These are phyloP conservation scores for Eucalyptus polyanthemos DNA, from an alignment of 345 rosid genomes.

Conservation along the genomic window DNA sequence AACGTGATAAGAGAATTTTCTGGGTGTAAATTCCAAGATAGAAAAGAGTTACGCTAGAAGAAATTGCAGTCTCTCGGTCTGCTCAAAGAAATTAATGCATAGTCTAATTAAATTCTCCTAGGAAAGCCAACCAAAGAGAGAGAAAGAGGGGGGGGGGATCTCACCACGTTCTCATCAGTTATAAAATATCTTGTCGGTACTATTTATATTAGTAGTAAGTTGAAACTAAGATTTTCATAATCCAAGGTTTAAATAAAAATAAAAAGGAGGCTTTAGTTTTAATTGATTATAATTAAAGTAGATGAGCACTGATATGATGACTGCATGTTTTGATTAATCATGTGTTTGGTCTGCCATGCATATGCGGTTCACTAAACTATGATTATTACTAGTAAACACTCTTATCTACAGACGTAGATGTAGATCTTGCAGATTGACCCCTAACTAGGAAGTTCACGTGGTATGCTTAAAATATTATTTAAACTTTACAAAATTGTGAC, in stretches of 20 bases:
- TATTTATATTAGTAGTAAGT: background rate
- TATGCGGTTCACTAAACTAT: background rate
- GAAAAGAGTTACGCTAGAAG: background rate
- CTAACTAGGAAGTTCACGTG: background rate
- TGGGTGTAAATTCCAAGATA: background rate
- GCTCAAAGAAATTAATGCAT: background rate
- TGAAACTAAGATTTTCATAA: background rate
- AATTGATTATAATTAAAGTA: background rate
- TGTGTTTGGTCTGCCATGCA: conserved; percentile 11
- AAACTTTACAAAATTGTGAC: background rate
- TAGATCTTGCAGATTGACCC: background rate
- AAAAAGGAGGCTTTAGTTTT: background rate
- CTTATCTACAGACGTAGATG: background rate
- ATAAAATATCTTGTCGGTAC: background rate
- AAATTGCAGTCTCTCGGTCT: background rate
- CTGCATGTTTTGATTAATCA: conserved; percentile 1
- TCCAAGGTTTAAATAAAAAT: background rate
- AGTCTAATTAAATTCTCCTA: background rate
- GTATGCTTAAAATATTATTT: background rate
- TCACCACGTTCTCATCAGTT: background rate
- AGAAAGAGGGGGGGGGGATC: background rate
- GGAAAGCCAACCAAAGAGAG: background rate
- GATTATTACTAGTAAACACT: background rate
- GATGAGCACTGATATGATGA: background rate
- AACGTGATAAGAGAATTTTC: background rate